Percentiles rank a stretch among this genome's conserved stretches.
These are phyloP conservation scores for Phytophthora crassamura DNA, from an alignment of 352 stramenopile genomes.

Conservation along the genomic window DNA sequence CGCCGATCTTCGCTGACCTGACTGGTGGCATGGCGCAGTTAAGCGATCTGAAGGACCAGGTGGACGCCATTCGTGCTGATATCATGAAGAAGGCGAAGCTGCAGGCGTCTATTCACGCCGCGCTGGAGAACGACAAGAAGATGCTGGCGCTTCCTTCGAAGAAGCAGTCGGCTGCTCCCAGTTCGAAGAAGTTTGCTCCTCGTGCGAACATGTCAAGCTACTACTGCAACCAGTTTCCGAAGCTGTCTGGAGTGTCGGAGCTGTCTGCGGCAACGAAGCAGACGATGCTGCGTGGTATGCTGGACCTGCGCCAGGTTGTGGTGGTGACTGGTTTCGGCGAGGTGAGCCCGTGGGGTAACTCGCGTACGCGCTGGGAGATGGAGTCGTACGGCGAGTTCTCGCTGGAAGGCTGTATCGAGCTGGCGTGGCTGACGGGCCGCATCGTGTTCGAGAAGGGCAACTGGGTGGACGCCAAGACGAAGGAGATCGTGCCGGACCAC, in stretches of 20 bases:
- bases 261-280: slow-evolving; percentile 52
- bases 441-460: slow-evolving; percentile 85
- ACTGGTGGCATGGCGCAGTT: slow-evolving; percentile 83
- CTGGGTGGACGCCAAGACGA: slow-evolving; percentile 86
- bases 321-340: slow-evolving; percentile 90
- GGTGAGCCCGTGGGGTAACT: slow-evolving; percentile 87
- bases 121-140: slow-evolving; percentile 51
- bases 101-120: slow-evolving; percentile 51
- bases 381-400: slow-evolving; percentile 91
- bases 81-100: slow-evolving; percentile 71
- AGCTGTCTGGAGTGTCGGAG: slow-evolving; percentile 44
- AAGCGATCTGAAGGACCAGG: slow-evolving; percentile 72
- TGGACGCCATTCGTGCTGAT: slow-evolving; percentile 57
- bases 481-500: slow-evolving; percentile 76
- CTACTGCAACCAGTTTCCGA: slow-evolving; percentile 75
- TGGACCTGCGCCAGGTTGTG: slow-evolving; percentile 85
- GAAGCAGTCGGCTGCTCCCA: slow-evolving; percentile 18
- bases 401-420: slow-evolving; percentile 88
- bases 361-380: slow-evolving; percentile 91
- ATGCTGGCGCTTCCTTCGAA: slow-evolving; percentile 29
- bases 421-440: slow-evolving; percentile 86
- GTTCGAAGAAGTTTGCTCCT: slow-evolving; percentile 43
- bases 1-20: slow-evolving; percentile 81
- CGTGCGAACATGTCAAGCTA: slow-evolving; percentile 80
- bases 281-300: slow-evolving; percentile 66